phyloP scores from a whole-genome alignment of 805 yeast species.

The Kluyveromyces aestuarii region DNA sequence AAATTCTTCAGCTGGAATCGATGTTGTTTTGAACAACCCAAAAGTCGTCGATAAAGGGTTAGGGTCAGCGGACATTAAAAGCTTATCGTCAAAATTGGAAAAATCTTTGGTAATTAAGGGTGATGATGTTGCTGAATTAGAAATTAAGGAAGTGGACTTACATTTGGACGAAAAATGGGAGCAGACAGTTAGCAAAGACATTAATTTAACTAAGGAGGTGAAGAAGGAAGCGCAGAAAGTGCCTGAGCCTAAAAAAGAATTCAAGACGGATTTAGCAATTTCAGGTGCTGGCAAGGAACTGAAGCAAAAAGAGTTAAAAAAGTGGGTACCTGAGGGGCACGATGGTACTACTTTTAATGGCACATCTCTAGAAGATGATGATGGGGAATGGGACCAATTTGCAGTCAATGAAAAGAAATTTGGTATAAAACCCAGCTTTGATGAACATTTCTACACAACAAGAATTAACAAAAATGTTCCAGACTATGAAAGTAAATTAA shows the following conservation, averaged over 20 bases:
- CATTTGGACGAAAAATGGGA: constrained; percentile 16
- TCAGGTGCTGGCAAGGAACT: constrained; percentile 37
- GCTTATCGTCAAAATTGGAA: constrained; percentile 13
- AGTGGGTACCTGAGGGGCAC: constrained; percentile 71
- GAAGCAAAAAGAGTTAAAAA: constrained; percentile 66
- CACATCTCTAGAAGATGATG: constrained; percentile 30
- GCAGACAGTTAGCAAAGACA: constrained; percentile 4
- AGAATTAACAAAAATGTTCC: constrained; percentile 62
- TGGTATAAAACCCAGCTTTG: constrained; percentile 74
- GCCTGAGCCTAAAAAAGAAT: constrained; percentile 24
- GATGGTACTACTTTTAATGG: constrained; percentile 13
- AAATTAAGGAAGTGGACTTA: constrained; percentile 29
- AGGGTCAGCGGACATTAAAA: constrained; percentile 29
- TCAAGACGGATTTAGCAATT: constrained; percentile 83
- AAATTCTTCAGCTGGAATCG: constrained; percentile 36
- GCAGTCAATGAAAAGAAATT: constrained; percentile 82
- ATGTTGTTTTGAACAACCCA: constrained; percentile 49
- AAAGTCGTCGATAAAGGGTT: constrained; percentile 29
- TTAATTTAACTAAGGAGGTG: constrained; percentile 4
- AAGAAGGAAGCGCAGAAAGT: not conserved
- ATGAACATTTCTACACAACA: constrained; percentile 84
- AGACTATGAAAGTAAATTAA: constrained; percentile 54
- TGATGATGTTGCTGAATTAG: constrained; percentile 33
- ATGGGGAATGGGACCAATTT: constrained; percentile 79
- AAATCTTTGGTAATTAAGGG: constrained; percentile 23